phyloP scores from a whole-genome alignment of 768 basidiomycete genomes.

The Tricholoma bakamatsutake region DNA sequence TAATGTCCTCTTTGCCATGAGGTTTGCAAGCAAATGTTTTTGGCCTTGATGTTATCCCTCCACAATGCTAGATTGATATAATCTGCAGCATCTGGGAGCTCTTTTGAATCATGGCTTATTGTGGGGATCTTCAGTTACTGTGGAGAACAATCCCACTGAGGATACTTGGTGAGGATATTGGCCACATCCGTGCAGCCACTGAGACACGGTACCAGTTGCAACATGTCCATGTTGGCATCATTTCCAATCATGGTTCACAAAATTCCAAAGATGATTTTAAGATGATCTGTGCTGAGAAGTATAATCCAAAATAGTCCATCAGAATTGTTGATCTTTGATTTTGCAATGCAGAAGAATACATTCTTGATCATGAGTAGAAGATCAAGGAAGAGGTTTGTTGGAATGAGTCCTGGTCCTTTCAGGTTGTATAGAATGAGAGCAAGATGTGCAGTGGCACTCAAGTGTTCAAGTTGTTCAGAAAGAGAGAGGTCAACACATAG shows the following conservation, averaged over 20 bases:
- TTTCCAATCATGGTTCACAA: constrained; percentile 18
- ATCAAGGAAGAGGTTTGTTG: constrained; percentile 22
- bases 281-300: constrained; percentile 30
- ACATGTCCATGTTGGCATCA: constrained; percentile 17
- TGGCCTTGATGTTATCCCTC: too few relatives aligned
- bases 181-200: constrained; percentile 20
- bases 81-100: too few relatives aligned
- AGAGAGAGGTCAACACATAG: constrained; percentile 21
- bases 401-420: neutral
- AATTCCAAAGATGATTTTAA: constrained; percentile 30
- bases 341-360: constrained; percentile 30
- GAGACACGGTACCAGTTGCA: constrained; percentile 20
- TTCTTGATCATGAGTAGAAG: constrained; percentile 34
- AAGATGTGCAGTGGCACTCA: constrained; percentile 26
- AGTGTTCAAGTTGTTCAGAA: constrained; percentile 23
- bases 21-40: too few relatives aligned
- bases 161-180: too few relatives aligned
- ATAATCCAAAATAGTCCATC: constrained; percentile 27
- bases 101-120: too few relatives aligned
- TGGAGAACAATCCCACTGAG: too few relatives aligned
- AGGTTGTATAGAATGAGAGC: neutral
- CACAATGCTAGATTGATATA: too few relatives aligned
- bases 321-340: constrained; percentile 26
- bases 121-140: too few relatives aligned
- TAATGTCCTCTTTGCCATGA: too few relatives aligned